Evolutionary conservation across 73 alveolate species (phyloP), one percentile per base, ranked within the genome.

Genomic region (Paramecium caudatum): DNA sequence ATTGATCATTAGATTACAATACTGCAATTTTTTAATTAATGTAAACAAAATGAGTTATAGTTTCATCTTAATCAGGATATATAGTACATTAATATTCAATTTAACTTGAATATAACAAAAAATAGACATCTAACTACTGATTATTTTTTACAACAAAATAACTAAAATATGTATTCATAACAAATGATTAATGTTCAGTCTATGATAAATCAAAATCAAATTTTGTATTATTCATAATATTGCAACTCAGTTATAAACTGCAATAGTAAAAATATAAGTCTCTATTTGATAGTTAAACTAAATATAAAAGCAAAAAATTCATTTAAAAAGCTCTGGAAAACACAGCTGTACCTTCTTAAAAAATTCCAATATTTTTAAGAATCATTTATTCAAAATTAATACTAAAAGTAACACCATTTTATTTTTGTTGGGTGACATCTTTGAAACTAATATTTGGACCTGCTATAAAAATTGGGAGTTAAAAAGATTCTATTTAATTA

Each of bases 31-130:
- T 27, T 0, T 8, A 21, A 55, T 55, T 55, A 21, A 55, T 55
- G 3, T 55, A 55, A 27, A 27, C 12, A 55, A 55, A 55, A 27
- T 55, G 32, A 0, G 30, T 6, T 19, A 55, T 55, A 1, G 23
- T 27, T 27, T 55, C 46, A 55, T 55, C 80, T 10, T 55, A 55
- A 55, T 55, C 80, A 19, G 80, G 80, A 23, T 55, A 55, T 2
- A 55, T 55, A 3, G 80, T 55, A 55, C 80, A 55, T 23, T 23
- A 5, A 55, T 55, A 55, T 7, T 27, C 13, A 23, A 55, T 37
- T 4, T 15, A 4, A 10, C 30, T 43, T 10, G 43, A 55, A 3
- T 27, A 9, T 55, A 0, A 27, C 80, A 37, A 55, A 23, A n/a
- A n/a, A n/a, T n/a, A n/a, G n/a, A 55, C 16, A 5, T 55, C 80